A percentile compares a stretch with the other conserved stretches of the same genome.
These are phyloP conservation scores for Pilatotrama ljubarskyi DNA, from an alignment of 768 basidiomycete genomes.

Conservation along the genomic window DNA sequence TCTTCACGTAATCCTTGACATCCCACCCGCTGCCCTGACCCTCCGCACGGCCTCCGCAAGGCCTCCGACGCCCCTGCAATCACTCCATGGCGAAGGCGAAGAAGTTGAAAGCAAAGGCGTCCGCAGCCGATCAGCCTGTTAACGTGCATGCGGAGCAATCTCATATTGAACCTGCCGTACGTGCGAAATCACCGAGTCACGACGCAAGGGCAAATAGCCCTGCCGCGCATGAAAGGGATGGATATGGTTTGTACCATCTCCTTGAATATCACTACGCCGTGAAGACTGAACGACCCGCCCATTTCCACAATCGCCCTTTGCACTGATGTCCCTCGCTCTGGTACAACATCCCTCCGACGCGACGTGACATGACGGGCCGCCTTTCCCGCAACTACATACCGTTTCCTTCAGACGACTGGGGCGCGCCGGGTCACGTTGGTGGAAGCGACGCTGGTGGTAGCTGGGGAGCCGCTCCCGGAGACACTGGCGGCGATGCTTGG, in stretches of 20 bases:
- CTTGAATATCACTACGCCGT: background rate
- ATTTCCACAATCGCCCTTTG: background rate
- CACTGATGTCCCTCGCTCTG: background rate
- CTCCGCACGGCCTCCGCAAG: constrained; percentile 12
- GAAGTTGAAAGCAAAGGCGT: constrained; percentile 14
- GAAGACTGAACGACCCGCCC: background rate
- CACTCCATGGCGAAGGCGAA: constrained; percentile 19
- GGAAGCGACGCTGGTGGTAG: background rate
- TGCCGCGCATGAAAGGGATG: constrained; percentile 2
- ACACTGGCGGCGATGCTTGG: background rate
- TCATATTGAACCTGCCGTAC: background rate
- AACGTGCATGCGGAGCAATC: constrained; percentile 1
- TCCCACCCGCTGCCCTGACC: background rate
- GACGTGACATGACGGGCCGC: constrained; percentile 5
- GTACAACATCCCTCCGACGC: background rate
- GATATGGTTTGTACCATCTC: constrained; percentile 14
- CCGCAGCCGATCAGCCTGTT: constrained; percentile 7
- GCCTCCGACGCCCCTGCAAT: constrained; percentile 1
- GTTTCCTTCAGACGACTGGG: constrained; percentile 15
- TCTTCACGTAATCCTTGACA: background rate
- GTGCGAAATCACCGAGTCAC: constrained; percentile 11
- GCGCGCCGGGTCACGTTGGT: background rate
- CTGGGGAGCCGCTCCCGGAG: background rate
- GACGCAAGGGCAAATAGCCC: constrained; percentile 6
- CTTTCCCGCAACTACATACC: constrained; percentile 12